phyloP scores from a whole-genome alignment of 2,329 filamentous ascomycete species.

The Talaromyces sp. region DNA sequence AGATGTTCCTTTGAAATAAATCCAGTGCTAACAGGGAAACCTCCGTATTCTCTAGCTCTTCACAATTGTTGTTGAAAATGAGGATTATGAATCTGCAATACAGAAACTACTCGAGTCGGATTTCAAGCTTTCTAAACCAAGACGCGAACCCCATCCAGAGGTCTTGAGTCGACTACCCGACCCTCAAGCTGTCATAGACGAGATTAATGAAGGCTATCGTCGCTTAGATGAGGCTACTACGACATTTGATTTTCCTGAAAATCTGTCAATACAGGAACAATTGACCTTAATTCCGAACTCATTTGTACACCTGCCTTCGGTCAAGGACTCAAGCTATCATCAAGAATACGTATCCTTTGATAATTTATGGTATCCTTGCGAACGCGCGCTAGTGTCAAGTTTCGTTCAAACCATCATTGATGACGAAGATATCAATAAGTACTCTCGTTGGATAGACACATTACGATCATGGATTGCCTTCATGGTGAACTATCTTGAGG shows the following conservation, averaged over 20 bases:
- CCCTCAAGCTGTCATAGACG: constrained; percentile 1
- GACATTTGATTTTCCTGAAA: constrained; percentile 1
- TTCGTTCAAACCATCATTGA: background rate
- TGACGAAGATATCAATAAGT: background rate
- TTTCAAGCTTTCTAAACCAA: background rate
- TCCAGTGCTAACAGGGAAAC: background rate
- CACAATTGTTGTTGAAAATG: background rate
- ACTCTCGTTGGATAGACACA: background rate
- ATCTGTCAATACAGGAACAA: background rate
- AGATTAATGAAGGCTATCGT: background rate
- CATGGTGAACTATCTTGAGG: background rate
- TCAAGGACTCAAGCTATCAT: background rate
- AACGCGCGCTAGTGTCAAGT: background rate
- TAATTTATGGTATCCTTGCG: constrained; percentile 4
- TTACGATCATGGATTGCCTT: background rate
- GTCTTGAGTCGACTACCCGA: background rate
- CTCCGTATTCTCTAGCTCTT: background rate
- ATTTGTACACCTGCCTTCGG: background rate
- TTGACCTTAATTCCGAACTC: constrained; percentile 1
- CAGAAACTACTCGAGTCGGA: background rate
- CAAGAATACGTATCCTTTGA: background rate
- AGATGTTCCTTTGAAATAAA: background rate
- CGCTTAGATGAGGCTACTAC: background rate
- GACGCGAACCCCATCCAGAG: background rate
- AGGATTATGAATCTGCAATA: constrained; percentile 1